A percentile compares a stretch with the other conserved stretches of the same genome.
phyloP scores from a whole-genome alignment of 2,329 filamentous ascomycete genomes.

The Cucurbitaria berberidis region DNA sequence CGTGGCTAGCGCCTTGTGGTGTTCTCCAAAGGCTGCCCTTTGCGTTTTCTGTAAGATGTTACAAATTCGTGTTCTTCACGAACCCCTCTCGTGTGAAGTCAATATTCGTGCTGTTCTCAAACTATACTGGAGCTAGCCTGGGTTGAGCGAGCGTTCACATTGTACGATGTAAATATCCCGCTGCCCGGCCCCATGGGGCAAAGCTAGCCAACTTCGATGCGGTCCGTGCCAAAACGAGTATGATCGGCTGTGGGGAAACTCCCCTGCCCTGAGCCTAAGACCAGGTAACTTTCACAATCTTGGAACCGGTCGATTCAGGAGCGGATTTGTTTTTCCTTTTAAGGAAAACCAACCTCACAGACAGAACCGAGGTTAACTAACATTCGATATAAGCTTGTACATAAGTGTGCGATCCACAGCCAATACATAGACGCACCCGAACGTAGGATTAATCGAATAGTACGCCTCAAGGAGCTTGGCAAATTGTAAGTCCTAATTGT shows the following conservation, averaged over 20 bases:
- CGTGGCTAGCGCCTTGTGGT: too few species aligned
- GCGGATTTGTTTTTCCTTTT: too few species aligned
- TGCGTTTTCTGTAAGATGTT: too few species aligned
- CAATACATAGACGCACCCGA: too few species aligned
- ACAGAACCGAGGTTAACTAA: too few species aligned
- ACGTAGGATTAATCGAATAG: too few species aligned
- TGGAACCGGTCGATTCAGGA: background rate
- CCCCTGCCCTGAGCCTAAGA: background rate
- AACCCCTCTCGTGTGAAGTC: background rate
- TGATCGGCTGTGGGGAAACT: background rate
- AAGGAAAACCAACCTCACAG: too few species aligned
- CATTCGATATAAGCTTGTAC: too few species aligned
- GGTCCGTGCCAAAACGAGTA: conserved; percentile 11
- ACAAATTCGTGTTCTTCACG: too few species aligned
- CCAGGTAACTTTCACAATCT: background rate
- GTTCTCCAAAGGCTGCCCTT: too few species aligned
- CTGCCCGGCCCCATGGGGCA: background rate
- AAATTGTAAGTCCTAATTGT: background rate
- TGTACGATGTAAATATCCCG: background rate
- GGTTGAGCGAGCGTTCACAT: background rate
- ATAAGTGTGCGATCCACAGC: too few species aligned
- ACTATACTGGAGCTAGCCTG: background rate
- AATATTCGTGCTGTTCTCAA: background rate
- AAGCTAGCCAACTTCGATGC: conserved; percentile 8
- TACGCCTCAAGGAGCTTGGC: too few species aligned